Base-by-base conservation (phyloP, 129 eudicot genomes). In the Flaveria trinervia region DNA sequence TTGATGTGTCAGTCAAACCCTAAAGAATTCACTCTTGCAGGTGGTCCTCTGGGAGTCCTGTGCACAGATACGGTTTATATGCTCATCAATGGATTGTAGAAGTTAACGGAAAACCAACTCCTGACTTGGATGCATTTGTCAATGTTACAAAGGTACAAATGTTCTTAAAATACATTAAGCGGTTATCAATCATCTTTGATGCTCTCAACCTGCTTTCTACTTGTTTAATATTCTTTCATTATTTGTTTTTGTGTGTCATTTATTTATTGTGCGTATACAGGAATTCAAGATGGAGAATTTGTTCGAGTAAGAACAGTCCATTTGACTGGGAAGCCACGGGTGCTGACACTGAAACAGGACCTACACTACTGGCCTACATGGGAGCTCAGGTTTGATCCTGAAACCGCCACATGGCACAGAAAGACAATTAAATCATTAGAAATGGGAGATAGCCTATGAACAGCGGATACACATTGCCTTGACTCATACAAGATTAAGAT, bases 1-100 rank as follows among this genome's bases (percentile, higher is more conserved):
- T 12, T 48, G 52, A 13, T 46, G 75, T 68, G 70, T 74, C 45
- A 57, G 70, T 74, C 45, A 57, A 68, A 57, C 5, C 41, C 39
- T 15, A 66, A 23, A 7, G 20, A 18, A 20, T 72, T 65, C 44
- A 64, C 16, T 65, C n/a, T 45, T 71, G 65, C 85, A 93, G 98
- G 85, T 86, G 97, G 96, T 91, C 92, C 75, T 91, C 86, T 48
- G 98, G 98, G 75, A 93, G 98, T 84, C 97, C 96, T 13, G 97
- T 75, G 25, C 91, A 93, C 60, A 86, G 97, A 79, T 91, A 93
- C 78, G 96, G 96, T 70, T 83, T 93, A 57, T 86, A 82, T 89
- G 85, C 97, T 79, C 96, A 89, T 68, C 97, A 85, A 70, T 93
- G 98, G 98, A 93, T 93, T 68, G 97, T 93, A 45, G 97, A 93